These are phyloP conservation scores for Metschnikowia borealis DNA, from an alignment of 805 yeast species.

Conservation along the genomic window DNA sequence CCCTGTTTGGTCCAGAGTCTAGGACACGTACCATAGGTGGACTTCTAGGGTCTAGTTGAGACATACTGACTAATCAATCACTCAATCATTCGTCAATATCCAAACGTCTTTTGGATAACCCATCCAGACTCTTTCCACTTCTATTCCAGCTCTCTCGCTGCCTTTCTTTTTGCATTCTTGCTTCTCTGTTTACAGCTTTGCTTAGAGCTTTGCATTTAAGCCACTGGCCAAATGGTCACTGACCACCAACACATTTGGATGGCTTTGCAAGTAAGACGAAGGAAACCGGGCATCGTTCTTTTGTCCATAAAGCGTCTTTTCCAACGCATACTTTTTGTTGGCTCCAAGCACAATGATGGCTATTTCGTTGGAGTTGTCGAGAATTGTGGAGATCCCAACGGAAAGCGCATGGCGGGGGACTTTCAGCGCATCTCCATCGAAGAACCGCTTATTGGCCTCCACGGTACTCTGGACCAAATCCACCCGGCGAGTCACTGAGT, in stretches of 20 bases:
- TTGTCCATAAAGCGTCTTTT: conserved; percentile 39
- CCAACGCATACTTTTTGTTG: conserved; percentile 44
- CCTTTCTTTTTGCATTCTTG: too few species aligned
- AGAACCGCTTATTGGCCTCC: conserved; percentile 51
- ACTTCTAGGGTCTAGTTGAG: too few species aligned
- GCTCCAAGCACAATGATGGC: conserved; percentile 50
- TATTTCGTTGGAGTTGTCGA: conserved; percentile 52
- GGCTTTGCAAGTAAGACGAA: conserved; percentile 47
- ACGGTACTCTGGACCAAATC: conserved; percentile 47
- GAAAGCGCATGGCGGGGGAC: conserved; percentile 51
- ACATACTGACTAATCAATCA: too few species aligned
- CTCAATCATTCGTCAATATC: too few species aligned
- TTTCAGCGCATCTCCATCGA: conserved; percentile 39
- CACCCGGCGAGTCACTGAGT: conserved; percentile 45
- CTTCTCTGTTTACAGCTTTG: too few species aligned
- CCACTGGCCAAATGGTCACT: conserved; percentile 49
- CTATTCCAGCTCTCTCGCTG: too few species aligned
- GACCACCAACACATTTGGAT: conserved; percentile 40
- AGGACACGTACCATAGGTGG: too few species aligned
- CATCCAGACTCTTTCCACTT: too few species aligned
- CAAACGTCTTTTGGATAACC: too few species aligned
- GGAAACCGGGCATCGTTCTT: conserved; percentile 43
- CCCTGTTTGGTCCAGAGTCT: too few species aligned
- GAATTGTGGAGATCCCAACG: conserved; percentile 55
- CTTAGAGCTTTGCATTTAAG: conserved; percentile 29